Base-by-base conservation (phyloP, 768 basidiomycete genomes). In the Steccherinum ochraceum region DNA sequence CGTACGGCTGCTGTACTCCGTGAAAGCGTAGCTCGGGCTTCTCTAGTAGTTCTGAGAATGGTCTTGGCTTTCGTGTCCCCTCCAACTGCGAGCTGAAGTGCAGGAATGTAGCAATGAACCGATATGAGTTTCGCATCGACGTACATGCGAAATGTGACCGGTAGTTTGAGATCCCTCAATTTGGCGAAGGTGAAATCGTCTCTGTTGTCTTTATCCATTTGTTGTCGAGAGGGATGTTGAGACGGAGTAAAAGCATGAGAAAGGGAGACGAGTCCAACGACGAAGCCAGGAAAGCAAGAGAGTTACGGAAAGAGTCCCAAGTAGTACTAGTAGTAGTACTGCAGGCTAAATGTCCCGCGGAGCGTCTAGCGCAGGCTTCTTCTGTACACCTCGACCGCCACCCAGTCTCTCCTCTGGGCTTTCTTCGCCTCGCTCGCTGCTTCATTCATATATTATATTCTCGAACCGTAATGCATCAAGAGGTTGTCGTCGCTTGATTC, bases 111-210 rank as follows among this genome's bases (percentile, higher is more conserved):
- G 25, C 2, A 16, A 35, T 46, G 27, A 5, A 27, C 20, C 19
- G 11, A 23, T n/a, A 12, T 12, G 20, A n/a, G n/a, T n/a, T n/a
- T 46, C 2, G 41, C 3, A 26, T 3, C 19, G 23, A 27, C 54
- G 57, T 52, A 89, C 90, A 93, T 88, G 62, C 90, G 80, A 61
- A 93, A 83, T 10, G 93, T 92, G 10, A 95, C 80, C 2, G 89
- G 90, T 5, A 90, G 67, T 64, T 90, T 93, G 53, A 96, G 77
- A 65, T 94, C 89, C 49, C 88, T 89, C 18, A 93, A 80, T 64
- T 86, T 86, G 4, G 92, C 93, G 63, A 95, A 96, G 2, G 91
- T 93, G 60, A 93, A 91, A 66, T 96, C 93, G 59, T 93, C 89
- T 27, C 86, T 75, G 61, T 81, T 79, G 56, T 79, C 79, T 56